Base-by-base conservation (phyloP, 2,329 filamentous ascomycete species). In the Aspergillus melleus region DNA sequence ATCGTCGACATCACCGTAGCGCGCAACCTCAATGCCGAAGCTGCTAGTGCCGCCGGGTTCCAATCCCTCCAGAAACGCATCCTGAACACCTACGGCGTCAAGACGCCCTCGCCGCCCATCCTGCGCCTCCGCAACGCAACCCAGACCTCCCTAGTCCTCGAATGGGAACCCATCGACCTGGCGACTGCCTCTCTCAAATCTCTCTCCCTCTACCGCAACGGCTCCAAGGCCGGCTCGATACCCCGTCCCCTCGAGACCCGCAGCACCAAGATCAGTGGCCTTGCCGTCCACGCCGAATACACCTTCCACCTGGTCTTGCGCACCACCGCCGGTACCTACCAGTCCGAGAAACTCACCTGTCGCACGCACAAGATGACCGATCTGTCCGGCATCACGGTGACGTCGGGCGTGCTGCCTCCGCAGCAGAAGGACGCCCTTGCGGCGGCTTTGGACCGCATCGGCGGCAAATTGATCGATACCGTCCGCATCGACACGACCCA, bases 341-440 rank as follows among this genome's bases (percentile, higher is more conserved):
- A 85, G 62, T 95, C 90, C 74, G 91, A 96, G 66, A 91, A 90
- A 74, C 83, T 99, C 55, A 85, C 85, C 4, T 92, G 96, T 60
- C 88, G 90, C 71, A 99, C 95, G 50, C 95, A 99, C 81, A 96
- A 97, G 82, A 97, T 99, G 93, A 98, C 94, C 44, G 93, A 99
- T 75, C 83, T 99, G 54, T 93, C 90, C 66, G 95, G 95, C 60
- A 93, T 99, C 76, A 98, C 94, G 24, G 90, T 99, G 68, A 96
- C 94, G 2, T 89, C 92, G 0, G 95, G 95, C 54, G 85, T 96
- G 67, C 84, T 99, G 76, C 90, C 93, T 2, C 82, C 85, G 8
- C 81, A 88, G 55, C 81, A 89, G 57, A 88, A 87, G 72, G 91
- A 96, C 66, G 88, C 84, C 62, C 84, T 99, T 20, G 83, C 84